phyloP scores from a whole-genome alignment of 1,284 basidiomycete genomes.

The Ustilago tritici region DNA sequence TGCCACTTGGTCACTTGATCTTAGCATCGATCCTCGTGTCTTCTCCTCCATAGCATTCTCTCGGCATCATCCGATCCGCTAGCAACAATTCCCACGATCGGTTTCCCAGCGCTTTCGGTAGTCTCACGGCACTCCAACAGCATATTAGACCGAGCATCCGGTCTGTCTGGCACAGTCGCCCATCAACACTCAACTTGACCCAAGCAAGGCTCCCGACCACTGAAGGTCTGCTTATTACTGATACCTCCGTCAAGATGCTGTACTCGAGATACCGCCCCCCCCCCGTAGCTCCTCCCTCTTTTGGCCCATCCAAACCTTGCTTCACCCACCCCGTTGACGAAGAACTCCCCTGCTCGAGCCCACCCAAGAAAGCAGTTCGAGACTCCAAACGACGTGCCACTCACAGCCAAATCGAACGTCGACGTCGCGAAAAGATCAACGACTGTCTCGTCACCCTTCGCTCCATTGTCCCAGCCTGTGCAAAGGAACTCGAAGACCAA shows the following conservation, averaged over 20 bases:
- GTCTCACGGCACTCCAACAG: neutral
- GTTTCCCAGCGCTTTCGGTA: neutral
- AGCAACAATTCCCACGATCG: neutral
- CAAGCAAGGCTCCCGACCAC: neutral
- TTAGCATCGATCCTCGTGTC: neutral
- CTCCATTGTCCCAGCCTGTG: conserved; percentile 64
- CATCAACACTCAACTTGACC: neutral
- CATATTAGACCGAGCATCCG: neutral
- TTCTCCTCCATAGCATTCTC: neutral
- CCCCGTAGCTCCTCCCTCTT: conserved; percentile 8
- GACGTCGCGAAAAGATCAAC: conserved; percentile 69
- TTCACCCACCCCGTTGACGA: neutral
- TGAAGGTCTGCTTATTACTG: neutral
- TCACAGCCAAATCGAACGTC: conserved; percentile 67
- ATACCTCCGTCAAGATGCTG: conserved; percentile 14
- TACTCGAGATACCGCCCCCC: conserved; percentile 33
- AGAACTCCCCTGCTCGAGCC: neutral
- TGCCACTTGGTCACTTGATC: neutral
- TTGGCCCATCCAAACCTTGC: conserved; percentile 12
- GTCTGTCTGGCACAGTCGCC: neutral
- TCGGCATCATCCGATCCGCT: neutral
- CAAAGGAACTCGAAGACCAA: conserved; percentile 56
- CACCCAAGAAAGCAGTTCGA: conserved; percentile 47
- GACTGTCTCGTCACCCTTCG: conserved; percentile 66
- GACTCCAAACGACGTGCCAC: conserved; percentile 62